phyloP scores from a whole-genome alignment of 768 basidiomycete genomes.

The Boletus pseudopeckii region DNA sequence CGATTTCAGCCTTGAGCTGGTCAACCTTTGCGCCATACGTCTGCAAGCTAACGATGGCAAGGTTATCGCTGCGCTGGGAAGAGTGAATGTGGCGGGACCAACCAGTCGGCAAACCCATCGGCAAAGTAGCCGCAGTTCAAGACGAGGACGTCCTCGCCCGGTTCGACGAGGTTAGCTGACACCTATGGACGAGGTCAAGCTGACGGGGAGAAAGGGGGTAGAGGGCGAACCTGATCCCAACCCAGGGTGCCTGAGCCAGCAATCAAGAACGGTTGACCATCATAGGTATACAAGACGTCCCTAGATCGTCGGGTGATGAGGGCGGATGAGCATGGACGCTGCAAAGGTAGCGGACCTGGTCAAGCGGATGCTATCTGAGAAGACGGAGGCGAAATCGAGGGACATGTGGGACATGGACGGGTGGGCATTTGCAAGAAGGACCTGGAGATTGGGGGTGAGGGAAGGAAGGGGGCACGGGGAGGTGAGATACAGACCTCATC shows the following conservation, averaged over 20 bases:
- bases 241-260: conserved; percentile 94
- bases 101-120: conserved; percentile 88
- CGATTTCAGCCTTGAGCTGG: conserved; percentile 79
- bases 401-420: conserved; percentile 88
- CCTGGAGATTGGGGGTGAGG: conserved; percentile 37
- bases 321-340: not conserved
- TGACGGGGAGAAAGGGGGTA: not conserved
- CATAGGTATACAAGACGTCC: conserved; percentile 72
- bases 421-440: conserved; percentile 91
- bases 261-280: conserved; percentile 88
- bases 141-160: conserved; percentile 75
- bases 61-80: not conserved
- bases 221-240: conserved; percentile 77
- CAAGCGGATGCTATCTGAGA: conserved; percentile 87
- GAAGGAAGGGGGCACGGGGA: not conserved
- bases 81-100: conserved; percentile 4
- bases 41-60: conserved; percentile 51
- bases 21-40: conserved; percentile 88
- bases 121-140: conserved; percentile 94
- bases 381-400: conserved; percentile 81
- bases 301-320: conserved; percentile 31
- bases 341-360: conserved; percentile 45
- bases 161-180: conserved; percentile 85
- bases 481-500: conserved; percentile 45
- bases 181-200: conserved; percentile 49